These are phyloP conservation scores for Colletotrichum australisinense DNA, from an alignment of 2,329 filamentous ascomycete species.

Conservation along the genomic window DNA sequence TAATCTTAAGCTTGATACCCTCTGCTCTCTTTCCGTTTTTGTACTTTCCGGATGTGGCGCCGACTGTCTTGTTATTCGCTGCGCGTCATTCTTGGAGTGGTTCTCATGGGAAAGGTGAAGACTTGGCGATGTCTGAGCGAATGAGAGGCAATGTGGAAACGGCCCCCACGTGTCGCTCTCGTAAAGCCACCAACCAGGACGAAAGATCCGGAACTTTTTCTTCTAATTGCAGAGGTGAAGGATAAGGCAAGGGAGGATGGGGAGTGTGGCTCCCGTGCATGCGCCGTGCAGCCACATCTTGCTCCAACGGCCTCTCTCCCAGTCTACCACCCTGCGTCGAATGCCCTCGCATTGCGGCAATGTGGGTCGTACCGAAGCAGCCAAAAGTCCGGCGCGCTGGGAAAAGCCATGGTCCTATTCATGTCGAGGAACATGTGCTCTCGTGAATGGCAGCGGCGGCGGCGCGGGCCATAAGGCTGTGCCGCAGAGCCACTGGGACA, in stretches of 20 bases:
- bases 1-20: background rate
- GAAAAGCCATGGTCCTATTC: background rate
- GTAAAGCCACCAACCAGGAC: constrained; percentile 25
- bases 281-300: constrained; percentile 23
- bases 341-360: background rate
- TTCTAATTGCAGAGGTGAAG: background rate
- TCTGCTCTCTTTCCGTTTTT: background rate
- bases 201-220: background rate
- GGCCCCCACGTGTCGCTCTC: background rate
- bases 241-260: background rate
- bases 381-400: background rate
- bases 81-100: background rate
- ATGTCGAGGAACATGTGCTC: background rate
- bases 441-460: background rate
- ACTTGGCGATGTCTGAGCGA: background rate
- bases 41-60: background rate
- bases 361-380: constrained; percentile 3
- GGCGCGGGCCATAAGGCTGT: background rate
- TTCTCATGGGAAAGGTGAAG: background rate
- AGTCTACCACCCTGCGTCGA: background rate
- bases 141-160: background rate
- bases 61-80: background rate
- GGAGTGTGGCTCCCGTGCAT: constrained; percentile 11
- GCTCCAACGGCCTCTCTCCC: constrained; percentile 2
- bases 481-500: background rate